Evolutionary conservation across 2,329 filamentous ascomycete genomes (phyloP), one percentile per base, ranked within the genome.

Genomic region (Berkeleyomyces basicola): DNA sequence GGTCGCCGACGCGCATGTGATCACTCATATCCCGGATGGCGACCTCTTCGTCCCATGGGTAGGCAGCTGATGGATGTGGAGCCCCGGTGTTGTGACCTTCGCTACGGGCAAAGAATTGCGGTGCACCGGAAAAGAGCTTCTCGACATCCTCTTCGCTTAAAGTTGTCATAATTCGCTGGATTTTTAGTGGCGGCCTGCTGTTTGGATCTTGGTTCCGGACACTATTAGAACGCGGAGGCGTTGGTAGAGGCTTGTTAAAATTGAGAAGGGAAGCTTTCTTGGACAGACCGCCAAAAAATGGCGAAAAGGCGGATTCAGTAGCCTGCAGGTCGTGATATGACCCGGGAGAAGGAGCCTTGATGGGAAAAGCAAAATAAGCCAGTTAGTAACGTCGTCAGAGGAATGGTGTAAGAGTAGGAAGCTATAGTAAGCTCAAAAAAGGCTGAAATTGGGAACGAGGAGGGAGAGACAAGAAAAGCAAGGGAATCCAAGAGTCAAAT

Each of bases 111-210:
- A 83, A 84, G 74, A 85, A 88, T 70, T 87, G 84, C 66, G 86
- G 86, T 51, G 86, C 86, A n/a, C 86, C 85, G 36, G 85, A 86
- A 75, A 88, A 89, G 68, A 88, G 78, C 71, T 83, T 82, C 72
- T 85, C 82, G 60, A 88, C 74, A 67, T 87, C 82, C 47, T 76
- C 74, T 55, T 82, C 77, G 67, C 73, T 78, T 64, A 86, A 74
- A 58, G 78, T 78, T 53, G 81, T 75, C 77, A 84, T 84, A 72
- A 82, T 84, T 70, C 78, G 76, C 65, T 77, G 74, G 46, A 83
- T 72, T 68, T 76, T 80, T 65, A 82, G 71, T 63, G 78, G 71
- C 43, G 76, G 77, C 66, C 72, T 77, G 63, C 70, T 70, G 59
- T 67, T 63, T 66, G 72, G 71, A 67, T 73, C 70, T 65, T 78